A percentile compares a stretch with the other conserved stretches of the same genome.
These are phyloP conservation scores for Neurospora tetrasperma DNA, from an alignment of 495 filamentous ascomycete genomes.

Conservation along the genomic window DNA sequence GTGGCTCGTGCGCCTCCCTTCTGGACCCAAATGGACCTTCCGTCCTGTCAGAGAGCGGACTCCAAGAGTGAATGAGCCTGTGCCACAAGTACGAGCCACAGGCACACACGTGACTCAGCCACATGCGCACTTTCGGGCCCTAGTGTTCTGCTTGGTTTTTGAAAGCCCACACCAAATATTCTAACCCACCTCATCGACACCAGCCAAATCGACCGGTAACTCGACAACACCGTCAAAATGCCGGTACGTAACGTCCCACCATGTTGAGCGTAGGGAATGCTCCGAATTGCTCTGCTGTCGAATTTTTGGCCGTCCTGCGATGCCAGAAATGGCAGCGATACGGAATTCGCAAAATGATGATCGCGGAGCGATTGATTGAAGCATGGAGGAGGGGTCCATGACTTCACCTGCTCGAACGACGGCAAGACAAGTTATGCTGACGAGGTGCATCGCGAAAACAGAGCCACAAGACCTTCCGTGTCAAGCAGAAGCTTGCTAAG, in stretches of 20 bases:
- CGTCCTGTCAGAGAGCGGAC: neutral
- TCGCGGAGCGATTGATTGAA: neutral
- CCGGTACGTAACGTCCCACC: conserved; percentile 49
- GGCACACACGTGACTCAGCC: conserved; percentile 24
- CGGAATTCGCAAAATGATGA: neutral
- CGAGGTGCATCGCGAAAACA: conserved; percentile 29
- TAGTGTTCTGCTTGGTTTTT: conserved; percentile 18
- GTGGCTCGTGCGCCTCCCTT: neutral
- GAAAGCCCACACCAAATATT: conserved; percentile 33
- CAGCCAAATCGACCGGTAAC: conserved; percentile 27
- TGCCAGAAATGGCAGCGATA: neutral
- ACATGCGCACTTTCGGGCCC: conserved; percentile 16
- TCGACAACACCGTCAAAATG: conserved; percentile 60
- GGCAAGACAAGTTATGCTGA: conserved; percentile 8
- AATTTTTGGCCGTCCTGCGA: neutral
- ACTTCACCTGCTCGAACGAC: neutral
- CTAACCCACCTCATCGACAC: conserved; percentile 26
- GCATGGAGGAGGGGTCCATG: conserved; percentile 4
- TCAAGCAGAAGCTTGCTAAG: conserved; percentile 99
- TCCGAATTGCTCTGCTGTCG: neutral
- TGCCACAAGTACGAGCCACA: conserved; percentile 16
- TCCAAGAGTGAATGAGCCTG: neutral
- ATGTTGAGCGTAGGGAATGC: neutral
- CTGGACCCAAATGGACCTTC: neutral
- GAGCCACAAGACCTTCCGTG: conserved; percentile 98